phyloP scores from a whole-genome alignment of 176 grass and related monocot genomes.

The Tuctoria greenei region DNA sequence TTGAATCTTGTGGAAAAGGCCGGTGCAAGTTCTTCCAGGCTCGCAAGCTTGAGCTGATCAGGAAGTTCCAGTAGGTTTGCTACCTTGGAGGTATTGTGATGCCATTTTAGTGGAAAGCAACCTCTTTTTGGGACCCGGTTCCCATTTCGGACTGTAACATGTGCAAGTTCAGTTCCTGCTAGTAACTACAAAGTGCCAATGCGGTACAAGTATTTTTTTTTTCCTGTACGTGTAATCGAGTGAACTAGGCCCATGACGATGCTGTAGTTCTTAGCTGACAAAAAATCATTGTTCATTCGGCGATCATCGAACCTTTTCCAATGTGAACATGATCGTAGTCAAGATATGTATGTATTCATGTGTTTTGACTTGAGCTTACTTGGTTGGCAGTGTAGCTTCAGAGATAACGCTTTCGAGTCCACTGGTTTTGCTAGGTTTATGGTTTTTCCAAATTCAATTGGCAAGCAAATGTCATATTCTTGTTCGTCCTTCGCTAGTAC shows the following conservation, averaged over 20 bases:
- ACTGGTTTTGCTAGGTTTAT: background rate
- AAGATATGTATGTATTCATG: background rate
- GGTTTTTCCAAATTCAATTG: background rate
- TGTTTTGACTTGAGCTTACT: background rate
- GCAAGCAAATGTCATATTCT: background rate
- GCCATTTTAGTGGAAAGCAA: background rate
- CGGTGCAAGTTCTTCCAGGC: conserved; percentile 89
- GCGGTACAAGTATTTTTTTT: background rate
- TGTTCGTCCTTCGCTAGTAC: background rate
- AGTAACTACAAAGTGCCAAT: background rate
- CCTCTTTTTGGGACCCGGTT: background rate
- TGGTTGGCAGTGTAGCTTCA: background rate
- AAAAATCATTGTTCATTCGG: background rate
- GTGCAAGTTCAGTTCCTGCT: background rate
- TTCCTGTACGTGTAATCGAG: background rate
- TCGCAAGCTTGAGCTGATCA: conserved; percentile 71
- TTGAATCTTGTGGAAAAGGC: conserved; percentile 84
- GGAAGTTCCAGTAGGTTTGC: conserved; percentile 47
- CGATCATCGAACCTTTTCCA: background rate
- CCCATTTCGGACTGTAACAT: background rate
- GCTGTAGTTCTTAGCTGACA: background rate
- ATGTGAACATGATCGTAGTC: background rate
- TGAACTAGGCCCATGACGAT: background rate
- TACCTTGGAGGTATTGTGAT: background rate
- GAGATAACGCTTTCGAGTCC: background rate